Base-by-base conservation (phyloP, 768 basidiomycete genomes). In the Pholiota microspora region DNA sequence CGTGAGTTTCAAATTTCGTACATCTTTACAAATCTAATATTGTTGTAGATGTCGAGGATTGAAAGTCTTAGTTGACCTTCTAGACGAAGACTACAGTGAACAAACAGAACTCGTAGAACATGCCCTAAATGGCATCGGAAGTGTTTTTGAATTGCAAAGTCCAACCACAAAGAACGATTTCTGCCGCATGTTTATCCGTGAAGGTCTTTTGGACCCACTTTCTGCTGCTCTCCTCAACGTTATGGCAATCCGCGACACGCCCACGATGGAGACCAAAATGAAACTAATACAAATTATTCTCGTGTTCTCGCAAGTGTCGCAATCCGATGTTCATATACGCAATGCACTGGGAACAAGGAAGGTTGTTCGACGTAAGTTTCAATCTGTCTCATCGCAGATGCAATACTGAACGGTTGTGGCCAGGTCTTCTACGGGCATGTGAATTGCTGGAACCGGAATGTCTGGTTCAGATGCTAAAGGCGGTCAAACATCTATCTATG, bases 131-230 rank as follows among this genome's bases (percentile, higher is more conserved):
- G 96, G 96, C 7, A 94, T 99, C 47, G 87, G 89, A 45, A 93
- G 86, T 59, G 97, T 98, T 13, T 98, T 99, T 64, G 95, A 98
- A 59, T 80, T 98, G 10, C 89, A 98, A 69, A 94, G 92, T 45
- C 92, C 97, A 7, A 97, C 95, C 3, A 94, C 95, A 9, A 93
- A 97, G 69, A 98, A 97, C 66, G 97, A 98, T 71, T 98, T 98
- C 67, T 98, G 95, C 66, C 84, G 97, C 8, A 95, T 98, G 89
- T 96, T 98, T 74, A 92, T 97, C 36, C 81, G 94, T 4, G 97
- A 98, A 72, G 97, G 97, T 24, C 76, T 99, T 2, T 77, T 97
- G 44, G 95, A 97, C 60, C 96, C 97, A 0, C 74, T 99, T 1
- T 92, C 94, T 0, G 85, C 88, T 2, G 97, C 96, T 2, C 71